These are phyloP conservation scores for Clonostachys rhizophaga DNA, from an alignment of 2,329 filamentous ascomycete genomes.

Conservation along the genomic window DNA sequence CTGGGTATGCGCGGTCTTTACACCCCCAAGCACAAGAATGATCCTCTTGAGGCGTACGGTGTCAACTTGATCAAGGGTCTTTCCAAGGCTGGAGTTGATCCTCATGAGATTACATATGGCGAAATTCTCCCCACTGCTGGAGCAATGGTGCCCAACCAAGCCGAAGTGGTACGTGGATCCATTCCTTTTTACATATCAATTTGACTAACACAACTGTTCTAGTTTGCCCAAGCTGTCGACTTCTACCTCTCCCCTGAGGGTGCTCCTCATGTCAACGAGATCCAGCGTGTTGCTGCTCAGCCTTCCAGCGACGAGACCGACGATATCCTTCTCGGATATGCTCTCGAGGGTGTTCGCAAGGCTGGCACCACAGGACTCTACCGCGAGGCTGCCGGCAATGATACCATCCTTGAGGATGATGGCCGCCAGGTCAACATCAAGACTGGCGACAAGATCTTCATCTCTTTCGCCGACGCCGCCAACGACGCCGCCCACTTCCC, in stretches of 20 bases:
- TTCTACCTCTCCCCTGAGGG: slow-evolving; percentile 62
- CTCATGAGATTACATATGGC: slow-evolving; percentile 65
- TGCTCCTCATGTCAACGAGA: slow-evolving; percentile 49
- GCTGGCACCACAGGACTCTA: slow-evolving; percentile 58
- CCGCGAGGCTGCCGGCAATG: slow-evolving; percentile 43
- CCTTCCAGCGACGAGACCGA: slow-evolving; percentile 54
- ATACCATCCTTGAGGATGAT: slow-evolving; percentile 46
- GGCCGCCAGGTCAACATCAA: slow-evolving; percentile 44
- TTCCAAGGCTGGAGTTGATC: slow-evolving; percentile 55
- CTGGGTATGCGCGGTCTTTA: slow-evolving; percentile 38
- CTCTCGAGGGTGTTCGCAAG: slow-evolving; percentile 67
- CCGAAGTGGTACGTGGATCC: slow-evolving; percentile 49
- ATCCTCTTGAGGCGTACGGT: slow-evolving; percentile 59
- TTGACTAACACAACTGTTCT: slow-evolving; percentile 8
- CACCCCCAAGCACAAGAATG: slow-evolving; percentile 43
- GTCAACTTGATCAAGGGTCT: slow-evolving; percentile 60
- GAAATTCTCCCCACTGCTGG: slow-evolving; percentile 65
- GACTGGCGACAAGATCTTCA: slow-evolving; percentile 55
- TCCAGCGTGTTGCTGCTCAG: slow-evolving; percentile 54
- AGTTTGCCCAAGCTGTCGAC: slow-evolving; percentile 70
- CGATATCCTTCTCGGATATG: slow-evolving; percentile 62
- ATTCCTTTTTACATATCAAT: background rate
- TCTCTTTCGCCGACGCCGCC: slow-evolving; percentile 54
- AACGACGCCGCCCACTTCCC: slow-evolving; percentile 57
- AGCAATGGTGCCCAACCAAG: slow-evolving; percentile 66